Evolutionary conservation across 2,329 filamentous ascomycete genomes (phyloP), one percentile per base, ranked within the genome.

Genomic region (Phyllosticta citriasiana): DNA sequence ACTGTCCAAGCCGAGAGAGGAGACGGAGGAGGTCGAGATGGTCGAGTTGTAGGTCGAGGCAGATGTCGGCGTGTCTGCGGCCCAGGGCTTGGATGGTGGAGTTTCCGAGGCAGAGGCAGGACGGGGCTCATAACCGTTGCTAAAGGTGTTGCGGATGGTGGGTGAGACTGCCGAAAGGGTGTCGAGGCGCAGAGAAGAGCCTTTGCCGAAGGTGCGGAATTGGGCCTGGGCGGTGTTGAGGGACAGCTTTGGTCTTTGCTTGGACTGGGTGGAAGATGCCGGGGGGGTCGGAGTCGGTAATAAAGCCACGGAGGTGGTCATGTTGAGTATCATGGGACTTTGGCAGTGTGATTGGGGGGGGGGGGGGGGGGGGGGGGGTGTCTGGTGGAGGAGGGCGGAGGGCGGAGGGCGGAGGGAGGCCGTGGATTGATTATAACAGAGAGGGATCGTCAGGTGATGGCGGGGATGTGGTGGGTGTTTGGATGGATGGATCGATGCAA

Each of bases 101-200:
- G 40, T 3, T 19, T 69, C 65, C 63, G 64, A 67, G 7, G 63
- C 57, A 0, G 64, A 57, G 16, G 19, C 24, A 14, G 57, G 8
- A 30, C 52, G 26, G 50, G 53, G 53, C 66, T 82, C 78, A 66
- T 83, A 84, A 57, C 81, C 79, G 72, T 86, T 86, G 66, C 75
- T 79, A 68, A 84, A 84, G 57, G 84, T 86, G 70, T 86, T 86
- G 66, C 80, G 77, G 52, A 79, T 74, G 1, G 84, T 86, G 10
- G 84, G 84, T 7, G 84, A 85, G 30, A 79, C 77, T n/a, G 80
- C 75, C 57, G 79, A 80, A 24, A 82, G 73, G 2, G 79, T 79
- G 53, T 80, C 77, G 55, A 83, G 74, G 14, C 80, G 78, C 54
- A 84, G 71, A 60, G 78, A 79, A 25, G 79, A 78, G 47, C 77